Evolutionary conservation across 2,329 filamentous ascomycete species (phyloP).

Genomic region (Fusarium nodosum): DNA sequence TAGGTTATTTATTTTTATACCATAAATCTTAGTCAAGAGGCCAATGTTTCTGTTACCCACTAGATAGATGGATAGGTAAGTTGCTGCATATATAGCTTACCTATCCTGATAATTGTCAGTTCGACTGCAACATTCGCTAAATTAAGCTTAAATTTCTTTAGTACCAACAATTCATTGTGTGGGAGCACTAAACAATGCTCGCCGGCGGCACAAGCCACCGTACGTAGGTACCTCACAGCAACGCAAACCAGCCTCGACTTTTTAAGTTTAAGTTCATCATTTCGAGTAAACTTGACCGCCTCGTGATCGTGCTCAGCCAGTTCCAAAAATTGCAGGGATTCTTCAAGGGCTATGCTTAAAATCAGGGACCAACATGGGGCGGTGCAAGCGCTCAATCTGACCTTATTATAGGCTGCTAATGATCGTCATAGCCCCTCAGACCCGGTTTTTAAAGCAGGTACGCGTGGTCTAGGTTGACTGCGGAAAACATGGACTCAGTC

Average conservation of each 20-base stretch:
- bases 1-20: no score
- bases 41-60: not conserved
- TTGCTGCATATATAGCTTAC: no score
- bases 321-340: constrained; percentile 9
- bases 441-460: constrained; percentile 14
- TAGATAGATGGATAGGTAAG: no score
- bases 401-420: not conserved
- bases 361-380: constrained; percentile 20
- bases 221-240: not conserved
- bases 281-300: not conserved
- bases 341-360: constrained; percentile 13
- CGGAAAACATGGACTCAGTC: not conserved
- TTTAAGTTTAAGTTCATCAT: not conserved
- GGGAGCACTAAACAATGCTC: no score
- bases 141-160: not conserved
- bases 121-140: not conserved
- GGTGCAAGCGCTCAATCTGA: not conserved
- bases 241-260: not conserved
- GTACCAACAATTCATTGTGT: not conserved
- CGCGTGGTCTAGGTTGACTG: constrained; percentile 14
- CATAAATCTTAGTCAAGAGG: no score
- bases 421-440: constrained; percentile 18
- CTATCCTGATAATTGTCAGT: no score
- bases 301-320: not conserved
- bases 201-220: no score